Evolutionary conservation across 148 eudicot species (phyloP).

Genomic region (Persicaria maculosa): DNA sequence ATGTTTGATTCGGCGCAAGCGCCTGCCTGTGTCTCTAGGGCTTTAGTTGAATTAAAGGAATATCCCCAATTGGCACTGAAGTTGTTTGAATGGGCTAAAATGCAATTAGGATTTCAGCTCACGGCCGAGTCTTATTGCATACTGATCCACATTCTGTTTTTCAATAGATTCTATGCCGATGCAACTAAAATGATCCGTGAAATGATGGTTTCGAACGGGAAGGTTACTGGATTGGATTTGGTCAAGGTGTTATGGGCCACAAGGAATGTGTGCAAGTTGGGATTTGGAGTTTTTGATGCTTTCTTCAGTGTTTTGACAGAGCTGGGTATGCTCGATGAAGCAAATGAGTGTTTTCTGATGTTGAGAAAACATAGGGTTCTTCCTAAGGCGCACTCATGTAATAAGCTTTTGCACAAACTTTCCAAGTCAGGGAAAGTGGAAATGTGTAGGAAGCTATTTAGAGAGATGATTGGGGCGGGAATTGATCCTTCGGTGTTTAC

Average conservation of each 20-base stretch:
- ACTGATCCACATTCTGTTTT: conserved; percentile 65
- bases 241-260: conserved; percentile 65
- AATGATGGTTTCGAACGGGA: conserved; percentile 28
- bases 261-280: conserved; percentile 54
- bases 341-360: conserved; percentile 54
- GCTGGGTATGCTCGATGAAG: conserved; percentile 73
- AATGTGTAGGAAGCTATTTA: conserved; percentile 37
- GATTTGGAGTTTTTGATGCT: conserved; percentile 83
- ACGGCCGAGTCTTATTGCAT: conserved; percentile 64
- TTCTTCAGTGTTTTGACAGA: conserved; percentile 68
- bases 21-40: conserved; percentile 51
- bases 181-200: conserved; percentile 47
- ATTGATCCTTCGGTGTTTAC: conserved; percentile 64
- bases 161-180: conserved; percentile 58
- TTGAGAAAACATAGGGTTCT: conserved; percentile 58
- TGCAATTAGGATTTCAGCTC: conserved; percentile 44
- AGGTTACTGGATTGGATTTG: conserved; percentile 32
- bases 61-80: conserved; percentile 60
- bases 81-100: conserved; percentile 66
- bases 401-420: conserved; percentile 54
- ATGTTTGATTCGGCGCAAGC: conserved; percentile 49
- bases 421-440: conserved; percentile 42
- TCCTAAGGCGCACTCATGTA: conserved; percentile 81
- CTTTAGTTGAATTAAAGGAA: conserved; percentile 46
- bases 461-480: conserved; percentile 64